Evolutionary conservation across 108 stramenopile genomes (phyloP), one percentile per base, ranked within the genome.

Genomic region (Stephanodiscus triporus): DNA sequence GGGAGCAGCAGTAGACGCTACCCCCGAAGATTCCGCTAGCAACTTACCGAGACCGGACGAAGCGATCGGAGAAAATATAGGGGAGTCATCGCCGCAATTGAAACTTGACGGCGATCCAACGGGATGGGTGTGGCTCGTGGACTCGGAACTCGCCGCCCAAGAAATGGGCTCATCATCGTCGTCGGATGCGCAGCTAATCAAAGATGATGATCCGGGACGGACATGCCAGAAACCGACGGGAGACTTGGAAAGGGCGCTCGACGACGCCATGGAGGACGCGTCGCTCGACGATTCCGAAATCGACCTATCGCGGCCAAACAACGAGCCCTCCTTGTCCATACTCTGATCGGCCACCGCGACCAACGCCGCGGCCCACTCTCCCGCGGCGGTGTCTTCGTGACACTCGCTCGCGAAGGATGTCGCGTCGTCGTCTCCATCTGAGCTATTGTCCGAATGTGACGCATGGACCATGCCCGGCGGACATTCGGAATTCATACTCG

Each of bases 341-440:
- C 72, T 66, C 40, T 72, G 37, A 43, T 77, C 66, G 34, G 77
- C 85, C 45, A 87, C 82, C 16, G 80, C 76, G 58, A 95, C 74
- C 40, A 91, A 32, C 55, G 70, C 71, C 8, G 88, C 88, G 26
- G 94, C 94, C 94, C 94, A 95, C 73, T 95, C 88, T 61, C 88
- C 90, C n/a, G 86, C 87, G 32, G 89, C 86, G 22, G 71, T 82
- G 32, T 84, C 80, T n/a, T 88, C 85, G 11, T 56, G 66, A 4
- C 20, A 9, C 26, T 47, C 81, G 47, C 77, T 83, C 29, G 55
- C 80, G 30, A 75, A 72, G n/a, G 72, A 79, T 30, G 47, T 54
- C 2, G 68, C 38, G 23, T 61, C 70, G 13, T 85, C 83, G 42
- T 65, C 88, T 43, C 62, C 75, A 26, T 87, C 86, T 16, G 82